Base-by-base conservation (phyloP, 2,329 filamentous ascomycete species). In the Aureobasidium vineae region DNA sequence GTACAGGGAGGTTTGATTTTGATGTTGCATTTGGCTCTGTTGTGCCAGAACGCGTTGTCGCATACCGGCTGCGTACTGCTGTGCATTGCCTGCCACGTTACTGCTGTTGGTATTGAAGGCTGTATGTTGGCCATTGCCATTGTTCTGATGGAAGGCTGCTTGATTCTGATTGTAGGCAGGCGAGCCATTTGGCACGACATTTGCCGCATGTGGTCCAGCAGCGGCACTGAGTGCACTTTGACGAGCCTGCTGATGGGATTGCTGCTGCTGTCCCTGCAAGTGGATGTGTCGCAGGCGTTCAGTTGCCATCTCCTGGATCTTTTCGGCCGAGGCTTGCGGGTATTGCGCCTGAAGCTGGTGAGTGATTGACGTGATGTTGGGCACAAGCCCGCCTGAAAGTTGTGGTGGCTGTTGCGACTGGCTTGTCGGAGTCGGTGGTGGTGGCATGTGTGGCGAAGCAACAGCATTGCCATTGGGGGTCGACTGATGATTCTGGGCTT, bases 321-420 rank as follows among this genome's bases (percentile, higher is more conserved):
- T 83, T 31, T 86, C 84, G 3, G 80, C 78, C 1, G 82, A 77
- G 69, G 84, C 75, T 65, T 80, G 79, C 1, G 84, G 84, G 69
- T 85, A 80, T 69, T 75, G 80, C 64, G 77, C 77, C 69, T 83
- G 81, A 19, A 86, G 79, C 45, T 83, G 81, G 68, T 80, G 83
- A 67, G 81, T 79, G 65, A 85, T 80, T 66, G 79, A 81, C 65
- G 81, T 83, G 67, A 86, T 82, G 10, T 81, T 81, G 16, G 84
- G 84, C 52, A 85, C 80, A 70, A 84, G 81, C 26, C 83, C 82
- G 57, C 79, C 83, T 26, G 80, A 83, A 50, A 85, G 77, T 64
- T 81, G 76, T 69, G 82, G 82, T 3, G 81, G 79, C 33, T 69
- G 65, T 21, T 75, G 69, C 41, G 67, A 54, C 43, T 67, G 68